Evolutionary conservation across 2,329 filamentous ascomycete species (phyloP).

Genomic region (Venturia asperata): DNA sequence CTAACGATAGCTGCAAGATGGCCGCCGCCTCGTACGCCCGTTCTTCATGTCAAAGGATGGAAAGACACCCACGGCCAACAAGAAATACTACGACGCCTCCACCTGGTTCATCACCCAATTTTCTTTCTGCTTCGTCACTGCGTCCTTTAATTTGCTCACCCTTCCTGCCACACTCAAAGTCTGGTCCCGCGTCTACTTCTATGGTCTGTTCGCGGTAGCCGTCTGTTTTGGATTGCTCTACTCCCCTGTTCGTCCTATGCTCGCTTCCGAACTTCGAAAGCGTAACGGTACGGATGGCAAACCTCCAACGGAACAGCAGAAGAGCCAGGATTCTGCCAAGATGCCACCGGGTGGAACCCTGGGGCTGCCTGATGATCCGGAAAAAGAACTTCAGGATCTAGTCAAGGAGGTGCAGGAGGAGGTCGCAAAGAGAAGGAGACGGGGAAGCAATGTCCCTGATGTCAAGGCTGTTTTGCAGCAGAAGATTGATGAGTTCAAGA

Average conservation of each 20-base stretch:
- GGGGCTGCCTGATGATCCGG: slow-evolving; percentile 71
- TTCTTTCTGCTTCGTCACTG: slow-evolving; percentile 73
- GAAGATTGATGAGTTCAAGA: slow-evolving; percentile 29
- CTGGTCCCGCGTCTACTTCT: slow-evolving; percentile 88
- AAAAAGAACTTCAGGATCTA: slow-evolving; percentile 68
- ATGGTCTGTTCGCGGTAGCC: slow-evolving; percentile 62
- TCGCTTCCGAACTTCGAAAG: slow-evolving; percentile 34
- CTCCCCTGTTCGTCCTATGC: slow-evolving; percentile 61
- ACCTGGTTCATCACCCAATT: slow-evolving; percentile 71
- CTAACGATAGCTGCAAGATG: slow-evolving; percentile 51
- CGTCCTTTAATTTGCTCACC: slow-evolving; percentile 77
- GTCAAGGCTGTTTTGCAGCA: slow-evolving; percentile 47
- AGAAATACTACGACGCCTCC: slow-evolving; percentile 78
- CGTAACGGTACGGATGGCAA: slow-evolving; percentile 23
- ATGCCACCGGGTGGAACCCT: slow-evolving; percentile 42
- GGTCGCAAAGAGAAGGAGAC: slow-evolving; percentile 52
- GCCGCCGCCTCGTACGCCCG: slow-evolving; percentile 79
- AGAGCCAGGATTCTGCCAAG: slow-evolving; percentile 23
- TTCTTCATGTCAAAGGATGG: slow-evolving; percentile 63
- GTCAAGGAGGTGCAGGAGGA: slow-evolving; percentile 67
- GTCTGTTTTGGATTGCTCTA: slow-evolving; percentile 67
- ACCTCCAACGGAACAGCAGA: slow-evolving; percentile 25
- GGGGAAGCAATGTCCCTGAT: slow-evolving; percentile 40
- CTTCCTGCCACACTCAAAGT: slow-evolving; percentile 63
- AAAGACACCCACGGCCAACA: slow-evolving; percentile 57